Evolutionary conservation across 2,329 filamentous ascomycete species (phyloP).

Genomic region (Hypoxylon sp.): DNA sequence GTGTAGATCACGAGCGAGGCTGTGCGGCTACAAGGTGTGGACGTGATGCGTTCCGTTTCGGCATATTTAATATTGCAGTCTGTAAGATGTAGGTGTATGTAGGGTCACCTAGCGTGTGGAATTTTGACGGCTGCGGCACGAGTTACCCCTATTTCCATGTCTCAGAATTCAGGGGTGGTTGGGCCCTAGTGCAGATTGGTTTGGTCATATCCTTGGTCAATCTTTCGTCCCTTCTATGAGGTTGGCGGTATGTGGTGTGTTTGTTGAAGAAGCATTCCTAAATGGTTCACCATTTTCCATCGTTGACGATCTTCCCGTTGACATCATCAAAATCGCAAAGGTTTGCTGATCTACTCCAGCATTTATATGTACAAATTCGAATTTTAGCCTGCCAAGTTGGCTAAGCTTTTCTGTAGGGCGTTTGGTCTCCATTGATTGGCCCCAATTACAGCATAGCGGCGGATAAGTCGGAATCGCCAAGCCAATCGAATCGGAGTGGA

Average conservation of each 20-base stretch:
- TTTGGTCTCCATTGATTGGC: constrained; percentile 30
- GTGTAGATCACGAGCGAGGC: not conserved
- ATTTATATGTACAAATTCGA: constrained; percentile 29
- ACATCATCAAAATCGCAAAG: constrained; percentile 15
- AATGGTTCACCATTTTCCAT: not conserved
- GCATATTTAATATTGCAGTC: not conserved
- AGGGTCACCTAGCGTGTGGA: not conserved
- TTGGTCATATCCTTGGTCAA: not conserved
- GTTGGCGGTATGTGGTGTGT: not conserved
- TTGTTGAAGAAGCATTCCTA: constrained; percentile 2
- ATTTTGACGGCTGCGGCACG: not conserved
- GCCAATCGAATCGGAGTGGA: constrained; percentile 29
- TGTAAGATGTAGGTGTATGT: not conserved
- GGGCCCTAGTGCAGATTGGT: no score
- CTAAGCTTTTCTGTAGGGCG: constrained; percentile 39
- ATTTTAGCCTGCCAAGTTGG: constrained; percentile 31
- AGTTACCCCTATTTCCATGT: constrained; percentile 3
- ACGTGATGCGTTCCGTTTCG: not conserved
- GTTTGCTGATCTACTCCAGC: constrained; percentile 30
- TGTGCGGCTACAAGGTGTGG: not conserved
- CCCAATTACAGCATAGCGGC: constrained; percentile 9
- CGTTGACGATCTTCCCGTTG: constrained; percentile 14
- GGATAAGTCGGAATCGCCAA: constrained; percentile 40
- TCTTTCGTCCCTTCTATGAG: not conserved
- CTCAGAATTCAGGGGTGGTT: constrained; percentile 8